These are phyloP conservation scores for Aspergillus tanneri DNA, from an alignment of 2,329 filamentous ascomycete species.

Conservation along the genomic window DNA sequence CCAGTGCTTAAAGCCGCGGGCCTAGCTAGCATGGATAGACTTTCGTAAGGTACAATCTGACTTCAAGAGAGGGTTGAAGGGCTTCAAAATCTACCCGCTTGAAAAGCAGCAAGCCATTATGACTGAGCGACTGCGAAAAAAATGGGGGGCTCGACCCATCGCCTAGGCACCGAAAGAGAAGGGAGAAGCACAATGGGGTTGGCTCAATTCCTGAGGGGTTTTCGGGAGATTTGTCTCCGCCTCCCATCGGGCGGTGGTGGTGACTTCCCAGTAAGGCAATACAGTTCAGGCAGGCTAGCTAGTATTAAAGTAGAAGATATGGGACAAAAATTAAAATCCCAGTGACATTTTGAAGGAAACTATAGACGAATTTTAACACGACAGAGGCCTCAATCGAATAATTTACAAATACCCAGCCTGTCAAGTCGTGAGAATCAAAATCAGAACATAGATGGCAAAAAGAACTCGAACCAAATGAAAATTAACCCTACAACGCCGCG, in stretches of 20 bases:
- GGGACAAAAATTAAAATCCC: constrained; percentile 12
- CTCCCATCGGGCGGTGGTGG: background rate
- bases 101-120: constrained; percentile 14
- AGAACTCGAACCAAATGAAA: constrained; percentile 32
- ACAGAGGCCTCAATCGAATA: constrained; percentile 37
- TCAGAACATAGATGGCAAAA: constrained; percentile 23
- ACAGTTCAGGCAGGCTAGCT: too few species aligned
- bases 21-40: constrained; percentile 22
- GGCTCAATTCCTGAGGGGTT: background rate
- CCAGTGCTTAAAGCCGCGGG: constrained; percentile 24
- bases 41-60: constrained; percentile 4
- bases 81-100: background rate
- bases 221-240: background rate
- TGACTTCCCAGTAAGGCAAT: background rate
- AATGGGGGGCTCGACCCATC: constrained; percentile 13
- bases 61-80: background rate
- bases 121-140: constrained; percentile 6
- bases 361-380: constrained; percentile 27
- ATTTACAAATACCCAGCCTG: constrained; percentile 42
- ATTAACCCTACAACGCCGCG: constrained; percentile 39
- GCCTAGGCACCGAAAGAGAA: background rate
- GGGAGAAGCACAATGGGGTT: background rate
- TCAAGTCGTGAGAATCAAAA: constrained; percentile 35
- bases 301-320: too few species aligned
- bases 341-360: constrained; percentile 19